Conservation (phyloP, 345 rosid species). For the Erodium maritimum region DNA sequence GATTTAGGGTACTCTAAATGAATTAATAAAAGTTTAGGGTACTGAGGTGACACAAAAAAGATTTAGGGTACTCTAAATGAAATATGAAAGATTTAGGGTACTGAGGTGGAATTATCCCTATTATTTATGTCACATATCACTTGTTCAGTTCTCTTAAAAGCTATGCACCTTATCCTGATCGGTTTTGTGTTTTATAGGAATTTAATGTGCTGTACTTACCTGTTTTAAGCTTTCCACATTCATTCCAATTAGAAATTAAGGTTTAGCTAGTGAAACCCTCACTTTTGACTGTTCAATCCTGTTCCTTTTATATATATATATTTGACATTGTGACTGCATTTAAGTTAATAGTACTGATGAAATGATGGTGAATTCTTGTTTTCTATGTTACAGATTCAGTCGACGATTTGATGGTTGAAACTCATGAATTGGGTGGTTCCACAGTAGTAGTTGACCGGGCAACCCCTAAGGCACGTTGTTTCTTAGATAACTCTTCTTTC, state of each 20-base stretch:
- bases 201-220: background rate
- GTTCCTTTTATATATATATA: no score
- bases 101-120: no score
- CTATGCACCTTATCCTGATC: background rate
- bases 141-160: no score
- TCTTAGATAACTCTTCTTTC: background rate
- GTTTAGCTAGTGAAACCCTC: background rate
- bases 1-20: no score
- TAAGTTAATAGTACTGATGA: no score
- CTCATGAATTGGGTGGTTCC: conserved; percentile 90
- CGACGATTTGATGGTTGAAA: conserved; percentile 75
- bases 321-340: no score
- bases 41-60: no score
- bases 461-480: conserved; percentile 61
- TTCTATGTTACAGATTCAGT: conserved; percentile 53
- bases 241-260: background rate
- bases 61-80: no score
- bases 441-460: conserved; percentile 91
- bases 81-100: no score
- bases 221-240: background rate
- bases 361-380: background rate
- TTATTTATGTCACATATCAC: background rate
- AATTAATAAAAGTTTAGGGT: no score
- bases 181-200: no score
- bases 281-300: background rate